Percentiles rank a stretch among this genome's conserved stretches.
phyloP scores from a whole-genome alignment of 768 basidiomycete species.

The Floccularia luteovirens region DNA sequence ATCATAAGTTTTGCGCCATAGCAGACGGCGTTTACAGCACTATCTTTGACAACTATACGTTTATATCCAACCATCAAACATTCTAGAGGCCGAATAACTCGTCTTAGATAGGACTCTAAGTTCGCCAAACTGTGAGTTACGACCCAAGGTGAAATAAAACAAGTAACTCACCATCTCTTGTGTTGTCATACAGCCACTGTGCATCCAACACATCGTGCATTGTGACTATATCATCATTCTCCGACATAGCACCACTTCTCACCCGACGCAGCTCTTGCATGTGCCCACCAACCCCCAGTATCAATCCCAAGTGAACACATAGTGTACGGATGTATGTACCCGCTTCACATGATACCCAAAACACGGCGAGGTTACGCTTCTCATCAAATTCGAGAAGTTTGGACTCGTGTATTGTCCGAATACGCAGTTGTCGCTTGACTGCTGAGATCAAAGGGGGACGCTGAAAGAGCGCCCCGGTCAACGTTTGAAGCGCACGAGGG shows the following conservation, averaged over 20 bases:
- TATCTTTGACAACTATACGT: conserved; percentile 98
- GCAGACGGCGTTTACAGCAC: conserved; percentile 97
- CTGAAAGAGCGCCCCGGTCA: conserved; percentile 98
- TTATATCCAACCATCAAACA: conserved; percentile 94
- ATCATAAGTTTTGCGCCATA: conserved; percentile 99
- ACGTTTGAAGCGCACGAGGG: conserved; percentile 89
- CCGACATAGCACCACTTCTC: conserved; percentile 91
- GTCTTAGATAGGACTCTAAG: conserved; percentile 95
- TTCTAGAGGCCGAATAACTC: conserved; percentile 92
- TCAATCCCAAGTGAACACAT: conserved; percentile 91
- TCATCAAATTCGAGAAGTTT: conserved; percentile 96
- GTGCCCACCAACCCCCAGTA: conserved; percentile 97
- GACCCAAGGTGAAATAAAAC: too few relatives aligned
- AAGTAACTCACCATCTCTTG: conserved; percentile 70
- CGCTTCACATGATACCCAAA: conserved; percentile 98
- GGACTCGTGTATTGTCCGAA: conserved; percentile 95
- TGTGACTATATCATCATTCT: conserved; percentile 97
- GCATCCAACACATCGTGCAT: conserved; percentile 99
- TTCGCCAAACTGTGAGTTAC: too few relatives aligned
- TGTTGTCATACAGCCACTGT: conserved; percentile 98
- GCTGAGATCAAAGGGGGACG: conserved; percentile 98
- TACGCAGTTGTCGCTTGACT: conserved; percentile 95
- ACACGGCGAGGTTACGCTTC: conserved; percentile 91
- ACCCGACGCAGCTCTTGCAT: conserved; percentile 98
- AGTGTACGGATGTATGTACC: conserved; percentile 95